These are phyloP conservation scores for Colletotrichum somersetense DNA, from an alignment of 2,329 filamentous ascomycete species.

Conservation along the genomic window DNA sequence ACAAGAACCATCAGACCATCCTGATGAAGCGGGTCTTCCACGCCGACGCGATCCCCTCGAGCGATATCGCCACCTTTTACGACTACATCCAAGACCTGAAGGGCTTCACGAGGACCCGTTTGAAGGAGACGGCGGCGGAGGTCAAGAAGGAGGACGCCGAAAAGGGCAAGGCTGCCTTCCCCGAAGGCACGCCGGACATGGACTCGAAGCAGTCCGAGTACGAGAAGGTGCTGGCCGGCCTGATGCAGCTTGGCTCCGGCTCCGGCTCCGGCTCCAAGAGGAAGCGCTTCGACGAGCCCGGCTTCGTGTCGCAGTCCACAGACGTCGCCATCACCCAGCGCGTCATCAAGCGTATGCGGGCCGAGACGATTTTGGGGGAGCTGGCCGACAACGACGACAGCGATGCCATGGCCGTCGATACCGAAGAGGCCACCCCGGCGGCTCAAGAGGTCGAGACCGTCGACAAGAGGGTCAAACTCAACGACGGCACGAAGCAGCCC, in stretches of 20 bases:
- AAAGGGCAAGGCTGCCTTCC: conserved; percentile 61
- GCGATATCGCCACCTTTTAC: conserved; percentile 77
- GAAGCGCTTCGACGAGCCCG: conserved; percentile 66
- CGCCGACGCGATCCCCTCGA: conserved; percentile 75
- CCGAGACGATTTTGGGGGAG: conserved; percentile 68
- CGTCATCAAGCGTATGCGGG: conserved; percentile 73
- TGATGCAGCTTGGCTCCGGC: conserved; percentile 54
- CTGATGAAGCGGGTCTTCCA: conserved; percentile 87
- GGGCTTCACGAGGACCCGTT: conserved; percentile 77
- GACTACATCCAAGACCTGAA: conserved; percentile 85
- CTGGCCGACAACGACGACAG: conserved; percentile 64
- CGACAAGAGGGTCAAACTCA: conserved; percentile 58
- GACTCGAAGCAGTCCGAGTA: conserved; percentile 68
- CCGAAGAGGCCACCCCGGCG: conserved; percentile 30
- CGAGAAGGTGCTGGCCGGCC: conserved; percentile 65
- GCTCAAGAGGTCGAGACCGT: conserved; percentile 45
- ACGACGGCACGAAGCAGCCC: conserved; percentile 61
- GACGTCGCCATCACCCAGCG: conserved; percentile 67
- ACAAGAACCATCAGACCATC: conserved; percentile 90
- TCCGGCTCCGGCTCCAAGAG: conserved; percentile 55
- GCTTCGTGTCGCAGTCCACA: conserved; percentile 62
- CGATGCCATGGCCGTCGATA: conserved; percentile 47
- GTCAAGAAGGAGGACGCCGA: conserved; percentile 68
- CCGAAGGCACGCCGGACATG: conserved; percentile 61
- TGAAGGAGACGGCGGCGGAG: conserved; percentile 75